These are phyloP conservation scores for Tremella yokohamensis DNA, from an alignment of 768 basidiomycete species.

Conservation along the genomic window DNA sequence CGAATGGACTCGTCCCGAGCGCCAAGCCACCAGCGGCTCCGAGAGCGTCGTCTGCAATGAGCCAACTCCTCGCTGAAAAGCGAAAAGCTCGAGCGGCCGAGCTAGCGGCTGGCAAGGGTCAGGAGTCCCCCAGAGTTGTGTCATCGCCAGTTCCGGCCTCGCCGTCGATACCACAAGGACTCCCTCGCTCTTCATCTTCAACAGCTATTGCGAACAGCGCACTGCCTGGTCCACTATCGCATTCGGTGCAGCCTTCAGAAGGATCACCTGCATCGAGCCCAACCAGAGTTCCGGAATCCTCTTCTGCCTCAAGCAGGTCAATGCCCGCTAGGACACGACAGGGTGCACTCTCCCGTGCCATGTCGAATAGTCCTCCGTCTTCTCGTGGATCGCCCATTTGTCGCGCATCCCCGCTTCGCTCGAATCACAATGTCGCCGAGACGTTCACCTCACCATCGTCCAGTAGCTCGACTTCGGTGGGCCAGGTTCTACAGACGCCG, in stretches of 20 bases:
- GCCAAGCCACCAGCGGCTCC: slow-evolving; percentile 55
- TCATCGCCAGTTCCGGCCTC: slow-evolving; percentile 51
- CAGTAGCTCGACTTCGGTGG: slow-evolving; percentile 10
- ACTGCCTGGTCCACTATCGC: too few relatives aligned
- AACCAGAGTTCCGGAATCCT: neutral
- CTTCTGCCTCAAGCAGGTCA: too few relatives aligned
- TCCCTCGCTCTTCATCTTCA: slow-evolving; percentile 54
- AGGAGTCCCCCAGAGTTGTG: slow-evolving; percentile 51
- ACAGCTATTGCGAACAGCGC: neutral
- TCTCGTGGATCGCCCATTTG: slow-evolving; percentile 21
- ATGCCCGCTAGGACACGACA: neutral
- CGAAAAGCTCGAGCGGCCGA: slow-evolving; percentile 71
- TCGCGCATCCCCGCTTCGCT: slow-evolving; percentile 25
- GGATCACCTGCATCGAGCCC: neutral
- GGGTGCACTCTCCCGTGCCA: slow-evolving; percentile 15
- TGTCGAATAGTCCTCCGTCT: slow-evolving; percentile 19
- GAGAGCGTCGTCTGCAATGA: slow-evolving; percentile 72
- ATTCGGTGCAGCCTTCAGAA: slow-evolving; percentile 2
- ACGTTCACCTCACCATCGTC: slow-evolving; percentile 2
- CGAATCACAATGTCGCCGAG: slow-evolving; percentile 14
- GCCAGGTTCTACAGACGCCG: slow-evolving; percentile 16
- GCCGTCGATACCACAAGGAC: slow-evolving; percentile 25
- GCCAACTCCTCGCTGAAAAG: slow-evolving; percentile 84
- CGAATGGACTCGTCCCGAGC: slow-evolving; percentile 57
- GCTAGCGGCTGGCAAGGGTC: slow-evolving; percentile 54